Percentiles rank a stretch among this genome's conserved stretches.
These are phyloP conservation scores for Simmondsia chinensis DNA, from an alignment of 148 eudicot species.

Conservation along the genomic window DNA sequence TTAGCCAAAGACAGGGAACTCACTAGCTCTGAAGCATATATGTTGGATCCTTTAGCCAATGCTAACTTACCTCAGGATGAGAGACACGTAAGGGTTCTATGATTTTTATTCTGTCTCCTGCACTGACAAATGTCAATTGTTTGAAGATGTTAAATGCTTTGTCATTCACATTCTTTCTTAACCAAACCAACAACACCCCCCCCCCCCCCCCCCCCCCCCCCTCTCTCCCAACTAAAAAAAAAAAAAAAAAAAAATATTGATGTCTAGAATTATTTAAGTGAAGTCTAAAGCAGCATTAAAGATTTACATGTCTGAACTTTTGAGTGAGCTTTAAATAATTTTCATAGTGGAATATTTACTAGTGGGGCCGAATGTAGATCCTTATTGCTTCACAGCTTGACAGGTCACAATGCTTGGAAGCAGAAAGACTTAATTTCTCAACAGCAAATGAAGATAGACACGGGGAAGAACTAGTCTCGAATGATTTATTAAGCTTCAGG, in stretches of 20 bases:
- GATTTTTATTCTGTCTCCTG: background rate
- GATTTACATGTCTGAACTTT: no score
- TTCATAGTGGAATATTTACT: background rate
- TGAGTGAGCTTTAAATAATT: no score
- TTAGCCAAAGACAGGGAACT: slow-evolving; percentile 12
- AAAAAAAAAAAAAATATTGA: no score
- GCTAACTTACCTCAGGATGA: slow-evolving; percentile 17
- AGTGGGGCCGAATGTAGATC: background rate
- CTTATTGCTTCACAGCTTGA: slow-evolving; percentile 47
- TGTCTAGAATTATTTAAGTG: no score
- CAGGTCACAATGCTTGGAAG: slow-evolving; percentile 20
- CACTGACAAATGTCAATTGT: background rate
- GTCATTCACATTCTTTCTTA: background rate
- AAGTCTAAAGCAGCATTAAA: no score
- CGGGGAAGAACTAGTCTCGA: slow-evolving; percentile 16
- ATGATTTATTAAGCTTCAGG: slow-evolving; percentile 15
- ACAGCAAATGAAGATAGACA: slow-evolving; percentile 16
- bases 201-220: no score
- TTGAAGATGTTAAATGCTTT: background rate
- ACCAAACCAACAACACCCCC: no score
- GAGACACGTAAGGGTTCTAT: slow-evolving; percentile 36
- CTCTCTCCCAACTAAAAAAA: no score
- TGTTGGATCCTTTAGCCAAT: slow-evolving; percentile 11
- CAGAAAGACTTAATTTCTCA: slow-evolving; percentile 14
- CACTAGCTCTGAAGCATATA: slow-evolving; percentile 10